Base-by-base conservation (phyloP, 2,329 filamentous ascomycete species). In the Penicillium occitanis region DNA sequence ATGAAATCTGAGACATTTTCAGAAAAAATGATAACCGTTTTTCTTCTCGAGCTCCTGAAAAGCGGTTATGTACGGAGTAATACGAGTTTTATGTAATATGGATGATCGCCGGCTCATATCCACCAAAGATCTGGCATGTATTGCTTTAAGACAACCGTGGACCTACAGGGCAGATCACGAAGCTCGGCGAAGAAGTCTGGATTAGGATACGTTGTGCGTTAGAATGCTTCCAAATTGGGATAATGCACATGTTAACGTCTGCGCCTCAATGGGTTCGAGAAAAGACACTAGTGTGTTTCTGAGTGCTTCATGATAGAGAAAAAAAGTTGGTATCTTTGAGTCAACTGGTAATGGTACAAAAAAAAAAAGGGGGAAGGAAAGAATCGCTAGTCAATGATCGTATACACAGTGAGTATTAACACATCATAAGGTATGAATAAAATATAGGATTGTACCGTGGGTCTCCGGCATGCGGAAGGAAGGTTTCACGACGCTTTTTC, bases 341-440 rank as follows among this genome's bases (percentile, higher is more conserved):
- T 55, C 17, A 37, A 19, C 3, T 58, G 48, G 30, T 48, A 63
- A 30, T 46, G n/a, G 51, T 22, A 37, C 51, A 50, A 19, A 46
- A 46, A 14, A 46, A 14, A 37, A 58, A n/a, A 14, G 11, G n/a
- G 13, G 37, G 25, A 58, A 51, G 33, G 53, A 55, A 57, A 55
- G 19, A 44, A 51, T 37, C 60, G 60, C 60, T 51, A 14, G 19
- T 51, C 30, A 62, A 62, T 48, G 44, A 37, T 62, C 44, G 46
- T 61, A 61, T 48, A 53, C 19, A 37, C 60, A 46, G 10, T 33
- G 35, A 19, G 22, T 61, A 50, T 61, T 17, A 30, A 46, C 28
- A 33, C 3, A 33, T 30, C 48, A 46, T 61, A 25, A 37, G 53
- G 33, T 55, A 22, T 33, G 17, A 55, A 55, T 25, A 40, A 37